Evolutionary conservation across 768 basidiomycete genomes (phyloP).

Genomic region (Rhodotorula taiwanensis): DNA sequence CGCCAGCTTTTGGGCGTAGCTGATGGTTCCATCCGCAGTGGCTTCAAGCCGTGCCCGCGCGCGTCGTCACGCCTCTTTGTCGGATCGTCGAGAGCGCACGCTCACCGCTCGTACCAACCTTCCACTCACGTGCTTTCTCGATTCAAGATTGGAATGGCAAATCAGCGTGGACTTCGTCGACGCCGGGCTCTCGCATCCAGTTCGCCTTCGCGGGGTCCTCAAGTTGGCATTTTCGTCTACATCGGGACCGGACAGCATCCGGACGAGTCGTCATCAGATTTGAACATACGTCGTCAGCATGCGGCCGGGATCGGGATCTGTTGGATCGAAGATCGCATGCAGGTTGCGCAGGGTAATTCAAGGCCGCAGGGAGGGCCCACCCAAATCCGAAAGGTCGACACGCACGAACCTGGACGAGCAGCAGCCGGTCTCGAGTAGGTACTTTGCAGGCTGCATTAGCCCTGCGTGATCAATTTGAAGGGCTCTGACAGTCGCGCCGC

Average conservation of each 20-base stretch:
- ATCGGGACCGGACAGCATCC: constrained; percentile 9
- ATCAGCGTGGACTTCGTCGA: constrained; percentile 10
- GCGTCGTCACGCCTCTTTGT: constrained; percentile 15
- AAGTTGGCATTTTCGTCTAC: constrained; percentile 21
- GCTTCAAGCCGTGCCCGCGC: background rate
- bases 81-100: constrained; percentile 3
- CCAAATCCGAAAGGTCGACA: constrained; percentile 3
- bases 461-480: no score
- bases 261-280: background rate
- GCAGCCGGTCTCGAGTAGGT: constrained; percentile 16
- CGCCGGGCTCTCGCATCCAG: constrained; percentile 17
- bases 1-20: background rate
- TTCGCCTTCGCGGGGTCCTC: constrained; percentile 7
- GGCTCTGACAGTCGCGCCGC: background rate
- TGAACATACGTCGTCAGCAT: background rate
- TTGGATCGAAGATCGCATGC: constrained; percentile 11
- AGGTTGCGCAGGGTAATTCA: background rate
- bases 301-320: constrained; percentile 17
- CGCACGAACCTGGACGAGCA: constrained; percentile 2
- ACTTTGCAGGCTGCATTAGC: no score
- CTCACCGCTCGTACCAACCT: constrained; percentile 1
- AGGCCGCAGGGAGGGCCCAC: no score
- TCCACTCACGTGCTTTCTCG: constrained; percentile 17
- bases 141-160: constrained; percentile 26
- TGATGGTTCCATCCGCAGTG: constrained; percentile 15